Percentiles rank a stretch among this genome's conserved stretches.
Evolutionary conservation across 495 filamentous ascomycete genomes (phyloP).

Genomic region (Xylaria venustula): DNA sequence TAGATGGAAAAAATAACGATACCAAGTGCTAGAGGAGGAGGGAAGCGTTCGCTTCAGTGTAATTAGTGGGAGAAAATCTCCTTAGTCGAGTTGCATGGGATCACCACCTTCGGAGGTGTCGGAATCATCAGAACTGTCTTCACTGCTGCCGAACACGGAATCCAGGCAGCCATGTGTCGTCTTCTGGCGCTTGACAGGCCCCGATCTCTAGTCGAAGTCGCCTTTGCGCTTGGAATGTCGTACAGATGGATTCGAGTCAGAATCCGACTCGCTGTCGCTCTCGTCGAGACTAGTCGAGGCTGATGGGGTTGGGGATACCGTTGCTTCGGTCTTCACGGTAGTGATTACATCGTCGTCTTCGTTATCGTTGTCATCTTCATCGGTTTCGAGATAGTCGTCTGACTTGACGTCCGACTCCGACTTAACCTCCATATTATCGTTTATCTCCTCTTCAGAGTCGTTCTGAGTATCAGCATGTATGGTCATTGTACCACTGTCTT

Average conservation of each 20-base stretch:
- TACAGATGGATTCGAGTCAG: not conserved
- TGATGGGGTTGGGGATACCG: not conserved
- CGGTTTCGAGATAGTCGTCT: not conserved
- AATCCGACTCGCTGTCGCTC: too few relatives aligned
- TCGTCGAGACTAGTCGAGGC: not conserved
- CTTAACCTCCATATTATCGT: too few relatives aligned
- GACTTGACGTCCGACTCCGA: not conserved
- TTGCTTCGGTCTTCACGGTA: not conserved
- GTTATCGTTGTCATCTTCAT: not conserved
- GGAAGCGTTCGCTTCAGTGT: not conserved
- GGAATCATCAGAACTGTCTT: not conserved
- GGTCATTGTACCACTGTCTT: not conserved
- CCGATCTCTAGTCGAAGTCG: not conserved
- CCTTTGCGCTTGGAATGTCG: not conserved
- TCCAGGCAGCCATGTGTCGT: not conserved
- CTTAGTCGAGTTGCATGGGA: not conserved
- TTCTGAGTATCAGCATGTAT: not conserved
- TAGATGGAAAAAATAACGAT: not conserved
- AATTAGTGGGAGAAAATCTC: not conserved
- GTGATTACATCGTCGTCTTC: not conserved
- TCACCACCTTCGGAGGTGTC: not conserved
- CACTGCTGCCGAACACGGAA: conserved; percentile 4
- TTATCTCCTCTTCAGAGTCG: not conserved
- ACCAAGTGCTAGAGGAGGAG: not conserved
- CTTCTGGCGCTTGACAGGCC: not conserved